These are phyloP conservation scores for Inga laurina DNA, from an alignment of 306 rosid species.

Conservation along the genomic window DNA sequence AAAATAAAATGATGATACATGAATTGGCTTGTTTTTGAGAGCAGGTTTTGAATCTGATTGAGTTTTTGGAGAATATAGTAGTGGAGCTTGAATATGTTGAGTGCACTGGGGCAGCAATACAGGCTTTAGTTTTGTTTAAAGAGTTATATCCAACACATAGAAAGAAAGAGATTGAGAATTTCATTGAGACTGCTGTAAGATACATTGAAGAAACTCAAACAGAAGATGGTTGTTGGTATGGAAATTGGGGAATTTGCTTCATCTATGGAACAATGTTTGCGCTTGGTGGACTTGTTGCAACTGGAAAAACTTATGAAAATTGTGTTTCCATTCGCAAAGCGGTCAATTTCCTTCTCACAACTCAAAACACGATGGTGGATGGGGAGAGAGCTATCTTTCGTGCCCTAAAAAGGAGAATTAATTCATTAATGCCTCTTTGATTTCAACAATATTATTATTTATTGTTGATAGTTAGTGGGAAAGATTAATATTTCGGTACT, in stretches of 20 bases:
- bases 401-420: neutral
- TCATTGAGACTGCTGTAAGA: neutral
- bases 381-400: neutral
- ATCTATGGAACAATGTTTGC: neutral
- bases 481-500: no score
- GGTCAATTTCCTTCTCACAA: neutral
- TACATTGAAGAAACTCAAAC: neutral
- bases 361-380: neutral
- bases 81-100: slow-evolving; percentile 28
- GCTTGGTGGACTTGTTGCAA: neutral
- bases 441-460: no score
- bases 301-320: neutral
- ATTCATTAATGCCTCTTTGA: neutral
- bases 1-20: neutral
- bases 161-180: neutral
- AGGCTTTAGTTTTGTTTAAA: neutral
- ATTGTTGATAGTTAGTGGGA: neutral
- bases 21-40: neutral
- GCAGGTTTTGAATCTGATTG: slow-evolving; percentile 22
- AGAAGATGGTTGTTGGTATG: neutral
- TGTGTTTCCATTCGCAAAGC: neutral
- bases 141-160: neutral
- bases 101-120: slow-evolving; percentile 29
- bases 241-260: neutral
- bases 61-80: neutral